Percentiles rank a stretch among this genome's conserved stretches.
These are phyloP conservation scores for Ophiocordyceps australis DNA, from an alignment of 2,329 filamentous ascomycete species.

Conservation along the genomic window DNA sequence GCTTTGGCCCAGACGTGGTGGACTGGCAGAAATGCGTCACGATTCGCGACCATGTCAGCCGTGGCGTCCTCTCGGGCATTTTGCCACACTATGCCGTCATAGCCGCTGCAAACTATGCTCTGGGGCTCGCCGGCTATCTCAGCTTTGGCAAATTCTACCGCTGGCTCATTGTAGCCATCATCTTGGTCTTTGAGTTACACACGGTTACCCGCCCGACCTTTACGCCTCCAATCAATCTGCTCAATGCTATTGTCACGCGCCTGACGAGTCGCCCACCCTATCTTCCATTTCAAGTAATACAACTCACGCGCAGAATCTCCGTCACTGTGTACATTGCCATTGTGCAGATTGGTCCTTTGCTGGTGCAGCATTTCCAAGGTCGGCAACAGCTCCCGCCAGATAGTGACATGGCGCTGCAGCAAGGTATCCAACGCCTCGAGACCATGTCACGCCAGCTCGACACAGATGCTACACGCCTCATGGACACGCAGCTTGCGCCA, in stretches of 20 bases:
- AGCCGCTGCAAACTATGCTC: slow-evolving; percentile 36
- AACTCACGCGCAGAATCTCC: slow-evolving; percentile 55
- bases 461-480: slow-evolving; percentile 47
- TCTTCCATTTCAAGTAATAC: slow-evolving; percentile 71
- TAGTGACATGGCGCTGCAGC: slow-evolving; percentile 31
- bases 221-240: slow-evolving; percentile 22
- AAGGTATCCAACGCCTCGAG: slow-evolving; percentile 52
- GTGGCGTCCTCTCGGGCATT: slow-evolving; percentile 40
- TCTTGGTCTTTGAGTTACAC: slow-evolving; percentile 39
- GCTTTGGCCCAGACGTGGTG: slow-evolving; percentile 60
- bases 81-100: slow-evolving; percentile 43
- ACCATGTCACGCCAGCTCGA: slow-evolving; percentile 40
- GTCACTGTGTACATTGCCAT: slow-evolving; percentile 73
- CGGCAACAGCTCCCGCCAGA: slow-evolving; percentile 10
- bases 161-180: slow-evolving; percentile 35
- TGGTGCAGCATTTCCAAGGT: slow-evolving; percentile 22
- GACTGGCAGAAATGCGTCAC: slow-evolving; percentile 49
- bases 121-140: slow-evolving; percentile 49
- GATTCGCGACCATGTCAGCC: slow-evolving; percentile 52
- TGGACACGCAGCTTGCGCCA: slow-evolving; percentile 66
- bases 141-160: slow-evolving; percentile 49
- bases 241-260: slow-evolving; percentile 25
- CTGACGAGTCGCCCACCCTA: slow-evolving; percentile 36
- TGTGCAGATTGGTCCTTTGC: slow-evolving; percentile 57
- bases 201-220: slow-evolving; percentile 34